Percentiles rank a stretch among this genome's conserved stretches.
phyloP scores from a whole-genome alignment of 257 asterid genomes.

The Euphrasia confusa region DNA sequence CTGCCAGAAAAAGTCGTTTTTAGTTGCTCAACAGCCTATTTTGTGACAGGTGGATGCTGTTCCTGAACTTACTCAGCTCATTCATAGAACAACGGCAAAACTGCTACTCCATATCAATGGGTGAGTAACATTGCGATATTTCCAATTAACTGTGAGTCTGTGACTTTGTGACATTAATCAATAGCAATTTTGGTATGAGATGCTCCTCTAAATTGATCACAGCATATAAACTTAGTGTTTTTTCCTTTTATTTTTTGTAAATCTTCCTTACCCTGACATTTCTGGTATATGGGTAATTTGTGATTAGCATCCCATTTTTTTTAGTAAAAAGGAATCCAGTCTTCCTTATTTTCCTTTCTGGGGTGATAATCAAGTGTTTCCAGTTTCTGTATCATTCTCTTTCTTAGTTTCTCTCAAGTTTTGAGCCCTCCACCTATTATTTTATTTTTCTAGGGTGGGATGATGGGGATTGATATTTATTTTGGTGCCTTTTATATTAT shows the following conservation, averaged over 20 bases:
- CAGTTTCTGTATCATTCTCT: slow-evolving; percentile 4
- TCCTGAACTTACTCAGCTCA: slow-evolving; percentile 75
- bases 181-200: slow-evolving; percentile 1
- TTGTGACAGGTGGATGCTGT: slow-evolving; percentile 86
- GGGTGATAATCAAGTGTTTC: background rate
- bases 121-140: slow-evolving; percentile 40
- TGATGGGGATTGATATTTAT: background rate
- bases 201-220: slow-evolving; percentile 1
- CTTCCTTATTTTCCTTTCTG: no score
- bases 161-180: no score
- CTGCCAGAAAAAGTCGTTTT: slow-evolving; percentile 9
- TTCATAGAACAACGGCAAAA: slow-evolving; percentile 88
- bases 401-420: background rate
- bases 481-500: slow-evolving; percentile 17
- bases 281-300: no score
- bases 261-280: background rate
- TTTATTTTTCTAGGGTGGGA: background rate
- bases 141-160: no score
- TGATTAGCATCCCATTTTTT: no score
- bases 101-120: slow-evolving; percentile 82
- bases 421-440: background rate
- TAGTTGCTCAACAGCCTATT: slow-evolving; percentile 24
- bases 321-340: no score
- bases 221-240: background rate
- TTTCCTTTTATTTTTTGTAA: background rate